Evolutionary conservation across 2,329 filamentous ascomycete species (phyloP).

Genomic region (Metarhizium album): DNA sequence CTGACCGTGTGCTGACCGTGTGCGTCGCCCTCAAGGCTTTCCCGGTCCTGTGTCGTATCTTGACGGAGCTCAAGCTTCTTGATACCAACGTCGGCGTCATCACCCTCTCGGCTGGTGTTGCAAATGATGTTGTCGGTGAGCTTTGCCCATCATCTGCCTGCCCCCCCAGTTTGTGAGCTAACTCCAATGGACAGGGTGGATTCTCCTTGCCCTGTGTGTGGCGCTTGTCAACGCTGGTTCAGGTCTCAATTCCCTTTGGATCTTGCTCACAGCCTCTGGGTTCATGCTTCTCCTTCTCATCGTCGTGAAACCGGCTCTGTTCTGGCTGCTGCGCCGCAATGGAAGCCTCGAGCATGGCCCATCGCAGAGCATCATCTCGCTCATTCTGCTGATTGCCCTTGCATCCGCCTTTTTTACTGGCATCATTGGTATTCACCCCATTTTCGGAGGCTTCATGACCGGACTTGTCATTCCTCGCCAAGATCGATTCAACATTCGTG

Average conservation of each 20-base stretch:
- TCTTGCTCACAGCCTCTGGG: conserved; percentile 63
- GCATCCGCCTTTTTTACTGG: conserved; percentile 76
- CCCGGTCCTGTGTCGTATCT: conserved; percentile 84
- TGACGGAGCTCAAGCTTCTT: conserved; percentile 83
- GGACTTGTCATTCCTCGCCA: conserved; percentile 87
- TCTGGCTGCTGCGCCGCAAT: conserved; percentile 62
- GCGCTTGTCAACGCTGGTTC: conserved; percentile 80
- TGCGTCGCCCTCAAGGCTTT: conserved; percentile 42
- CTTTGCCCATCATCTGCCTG: not conserved
- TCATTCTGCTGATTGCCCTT: conserved; percentile 72
- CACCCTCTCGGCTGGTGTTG: conserved; percentile 79
- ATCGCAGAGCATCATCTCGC: conserved; percentile 69
- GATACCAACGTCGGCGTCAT: conserved; percentile 77
- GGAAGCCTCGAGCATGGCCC: conserved; percentile 80
- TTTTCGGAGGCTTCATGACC: conserved; percentile 86
- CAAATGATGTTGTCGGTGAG: conserved; percentile 60
- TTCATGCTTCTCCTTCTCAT: conserved; percentile 69
- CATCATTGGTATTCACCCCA: conserved; percentile 86
- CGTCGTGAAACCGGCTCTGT: conserved; percentile 60
- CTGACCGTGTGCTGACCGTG: not conserved
- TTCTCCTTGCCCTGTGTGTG: conserved; percentile 84
- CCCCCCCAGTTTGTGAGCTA: not conserved
- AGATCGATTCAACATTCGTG: conserved; percentile 78
- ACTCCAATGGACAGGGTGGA: conserved; percentile 44
- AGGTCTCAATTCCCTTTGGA: conserved; percentile 75